Base-by-base conservation (phyloP, 2,329 filamentous ascomycete genomes). In the Xylariales sp. region DNA sequence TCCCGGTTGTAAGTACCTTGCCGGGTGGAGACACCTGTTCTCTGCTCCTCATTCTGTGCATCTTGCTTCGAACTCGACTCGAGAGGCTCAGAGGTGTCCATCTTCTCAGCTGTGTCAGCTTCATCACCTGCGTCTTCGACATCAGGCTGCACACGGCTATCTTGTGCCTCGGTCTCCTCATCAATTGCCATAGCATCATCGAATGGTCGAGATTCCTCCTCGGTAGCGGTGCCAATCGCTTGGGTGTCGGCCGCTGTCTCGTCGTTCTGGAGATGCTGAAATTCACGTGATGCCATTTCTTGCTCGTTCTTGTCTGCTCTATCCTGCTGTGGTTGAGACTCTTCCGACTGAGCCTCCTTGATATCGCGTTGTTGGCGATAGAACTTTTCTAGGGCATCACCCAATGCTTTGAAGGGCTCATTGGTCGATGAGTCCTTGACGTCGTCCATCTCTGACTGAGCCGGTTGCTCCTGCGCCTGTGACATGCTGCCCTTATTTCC, bases 351-450 rank as follows among this genome's bases (percentile, higher is more conserved):
- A 2, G 75, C 65, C 41, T 84, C 74, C 56, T 76, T 69, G 50
- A 98, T 97, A 44, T 95, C 85, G 32, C 78, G 79, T 53, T 94
- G 87, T 54, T 89, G 87, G 41, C 87, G 79, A 60, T 97, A 90
- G 88, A 90, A 98, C 51, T 84, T 80, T 59, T 97, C 90, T 21
- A 98, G 72, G 5, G 88, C 85, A 65, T 98, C 89, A 16, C 93
- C 93, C 20, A 98, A 77, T 55, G 95, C 94, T 66, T 93, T 93
- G 72, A 96, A 95, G 1, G 89, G 86, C 49, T 93, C 80, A 31
- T 72, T 65, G 29, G 66, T 59, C 10, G 63, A 55, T 21, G 68
- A 63, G 37, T 76, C 68, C 27, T 62, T 57, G 19, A 46, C 44
- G 41, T 56, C 55, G 4, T 65, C 60, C 24, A 65, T 58, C n/a